These are phyloP conservation scores for Linnemannia schmuckeri DNA, from an alignment of 192 early-diverging fungal species.

Conservation along the genomic window DNA sequence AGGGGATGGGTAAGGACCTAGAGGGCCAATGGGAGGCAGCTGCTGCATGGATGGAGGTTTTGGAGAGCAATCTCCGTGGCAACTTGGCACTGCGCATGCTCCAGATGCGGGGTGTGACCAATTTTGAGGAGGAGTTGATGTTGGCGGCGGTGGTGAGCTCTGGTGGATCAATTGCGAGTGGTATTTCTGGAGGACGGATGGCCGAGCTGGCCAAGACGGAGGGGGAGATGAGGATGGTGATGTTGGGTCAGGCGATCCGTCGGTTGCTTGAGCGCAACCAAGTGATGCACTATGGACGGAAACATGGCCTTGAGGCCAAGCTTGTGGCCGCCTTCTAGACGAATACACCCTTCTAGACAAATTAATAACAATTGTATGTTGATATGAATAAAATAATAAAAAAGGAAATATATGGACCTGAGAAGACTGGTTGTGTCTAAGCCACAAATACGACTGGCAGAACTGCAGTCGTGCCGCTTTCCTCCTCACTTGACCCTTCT, in stretches of 20 bases:
- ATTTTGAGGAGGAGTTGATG: slow-evolving; percentile 45
- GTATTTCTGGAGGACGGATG: not conserved
- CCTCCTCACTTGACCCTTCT: not conserved
- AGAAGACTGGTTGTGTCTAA: not conserved
- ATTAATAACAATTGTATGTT: too few relatives aligned
- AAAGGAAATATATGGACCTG: not conserved
- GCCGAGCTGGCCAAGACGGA: slow-evolving; percentile 3
- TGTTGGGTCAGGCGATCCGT: slow-evolving; percentile 21
- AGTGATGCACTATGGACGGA: slow-evolving; percentile 35
- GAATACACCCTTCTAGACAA: too few relatives aligned
- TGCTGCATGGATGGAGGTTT: slow-evolving; percentile 29
- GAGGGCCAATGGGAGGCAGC: slow-evolving; percentile 20
- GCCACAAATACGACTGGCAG: slow-evolving; percentile 1
- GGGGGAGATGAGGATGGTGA: slow-evolving; percentile 26
- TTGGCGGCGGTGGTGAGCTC: not conserved
- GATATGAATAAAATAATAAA: not conserved
- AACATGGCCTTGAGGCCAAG: slow-evolving; percentile 36
- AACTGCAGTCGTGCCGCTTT: too few relatives aligned
- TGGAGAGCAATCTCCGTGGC: slow-evolving; percentile 17
- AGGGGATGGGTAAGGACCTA: slow-evolving; percentile 10
- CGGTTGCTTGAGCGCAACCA: slow-evolving; percentile 42
- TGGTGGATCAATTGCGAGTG: slow-evolving; percentile 13
- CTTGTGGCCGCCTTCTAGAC: not conserved
- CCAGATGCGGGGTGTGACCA: slow-evolving; percentile 42
- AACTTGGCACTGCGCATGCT: slow-evolving; percentile 27